A percentile compares a stretch with the other conserved stretches of the same genome.
phyloP scores from a whole-genome alignment of 805 yeast species.

The Sugiyamaella floridensis region DNA sequence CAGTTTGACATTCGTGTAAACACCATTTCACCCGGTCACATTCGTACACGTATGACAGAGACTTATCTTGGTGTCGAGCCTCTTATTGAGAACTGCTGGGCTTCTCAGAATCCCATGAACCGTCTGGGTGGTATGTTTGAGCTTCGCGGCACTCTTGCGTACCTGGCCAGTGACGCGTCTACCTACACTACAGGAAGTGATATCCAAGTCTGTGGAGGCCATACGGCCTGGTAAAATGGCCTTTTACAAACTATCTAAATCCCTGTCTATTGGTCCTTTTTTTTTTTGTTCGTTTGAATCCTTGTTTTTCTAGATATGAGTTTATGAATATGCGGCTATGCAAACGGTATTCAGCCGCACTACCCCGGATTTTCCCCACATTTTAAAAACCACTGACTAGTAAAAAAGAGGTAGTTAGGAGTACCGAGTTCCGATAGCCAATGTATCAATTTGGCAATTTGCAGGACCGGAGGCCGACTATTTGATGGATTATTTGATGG shows the following conservation, averaged over 20 bases:
- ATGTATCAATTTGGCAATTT: no score
- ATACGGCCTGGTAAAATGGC: slow-evolving; percentile 24
- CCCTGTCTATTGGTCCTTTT: no score
- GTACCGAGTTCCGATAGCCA: no score
- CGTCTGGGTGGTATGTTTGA: slow-evolving; percentile 58
- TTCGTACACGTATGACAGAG: slow-evolving; percentile 52
- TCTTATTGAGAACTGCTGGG: slow-evolving; percentile 34
- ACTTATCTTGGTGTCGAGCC: slow-evolving; percentile 49
- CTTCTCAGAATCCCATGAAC: slow-evolving; percentile 43
- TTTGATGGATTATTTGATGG: no score
- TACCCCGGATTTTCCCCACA: background rate
- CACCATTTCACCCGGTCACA: slow-evolving; percentile 53
- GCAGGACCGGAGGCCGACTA: background rate
- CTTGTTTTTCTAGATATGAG: background rate
- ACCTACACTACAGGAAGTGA: slow-evolving; percentile 54
- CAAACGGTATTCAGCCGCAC: background rate
- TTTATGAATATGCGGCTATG: background rate
- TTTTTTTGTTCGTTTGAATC: no score
- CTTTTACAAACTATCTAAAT: background rate
- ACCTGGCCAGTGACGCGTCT: slow-evolving; percentile 45
- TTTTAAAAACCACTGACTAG: no score
- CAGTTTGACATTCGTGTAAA: slow-evolving; percentile 47
- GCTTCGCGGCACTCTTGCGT: slow-evolving; percentile 51
- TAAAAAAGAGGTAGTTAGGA: no score
- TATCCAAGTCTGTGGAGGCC: slow-evolving; percentile 52